Evolutionary conservation across 352 stramenopile species (phyloP).

Genomic region (Globisporangium parvum): DNA sequence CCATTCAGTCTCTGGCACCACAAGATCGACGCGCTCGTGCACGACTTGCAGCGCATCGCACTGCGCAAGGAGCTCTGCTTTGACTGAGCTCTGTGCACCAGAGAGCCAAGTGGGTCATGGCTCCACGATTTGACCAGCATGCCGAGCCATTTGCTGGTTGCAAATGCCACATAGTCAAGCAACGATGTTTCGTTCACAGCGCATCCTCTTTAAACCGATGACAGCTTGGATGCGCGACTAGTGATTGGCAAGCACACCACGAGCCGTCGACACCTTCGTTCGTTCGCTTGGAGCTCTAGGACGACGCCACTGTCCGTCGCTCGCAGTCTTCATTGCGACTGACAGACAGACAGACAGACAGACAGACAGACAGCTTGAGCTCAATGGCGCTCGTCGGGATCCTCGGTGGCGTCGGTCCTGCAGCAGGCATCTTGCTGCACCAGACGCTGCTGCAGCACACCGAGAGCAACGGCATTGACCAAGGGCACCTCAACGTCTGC

Average conservation of each 20-base stretch:
- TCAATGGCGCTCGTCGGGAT: constrained; percentile 30
- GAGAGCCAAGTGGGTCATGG: not conserved
- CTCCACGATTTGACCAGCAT: no score
- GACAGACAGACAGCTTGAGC: not conserved
- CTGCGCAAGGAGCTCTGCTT: constrained; percentile 7
- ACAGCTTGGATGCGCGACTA: not conserved
- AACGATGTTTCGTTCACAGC: not conserved
- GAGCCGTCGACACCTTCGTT: not conserved
- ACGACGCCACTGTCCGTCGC: no score
- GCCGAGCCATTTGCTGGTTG: no score
- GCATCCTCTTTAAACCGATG: not conserved
- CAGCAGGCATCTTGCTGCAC: constrained; percentile 45
- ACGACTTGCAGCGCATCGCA: constrained; percentile 13
- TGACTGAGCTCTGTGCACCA: no score
- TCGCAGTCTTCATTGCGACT: not conserved
- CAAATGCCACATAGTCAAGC: no score
- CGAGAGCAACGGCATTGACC: constrained; percentile 34
- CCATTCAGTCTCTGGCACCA: constrained; percentile 45
- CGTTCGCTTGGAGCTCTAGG: no score
- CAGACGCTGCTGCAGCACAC: constrained; percentile 47
- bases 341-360: no score
- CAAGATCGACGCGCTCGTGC: constrained; percentile 46
- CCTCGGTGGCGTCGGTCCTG: constrained; percentile 37
- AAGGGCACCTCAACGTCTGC: constrained; percentile 41
- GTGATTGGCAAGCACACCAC: not conserved